phyloP scores from a whole-genome alignment of 345 rosid species.

The Ceriops tagal region DNA sequence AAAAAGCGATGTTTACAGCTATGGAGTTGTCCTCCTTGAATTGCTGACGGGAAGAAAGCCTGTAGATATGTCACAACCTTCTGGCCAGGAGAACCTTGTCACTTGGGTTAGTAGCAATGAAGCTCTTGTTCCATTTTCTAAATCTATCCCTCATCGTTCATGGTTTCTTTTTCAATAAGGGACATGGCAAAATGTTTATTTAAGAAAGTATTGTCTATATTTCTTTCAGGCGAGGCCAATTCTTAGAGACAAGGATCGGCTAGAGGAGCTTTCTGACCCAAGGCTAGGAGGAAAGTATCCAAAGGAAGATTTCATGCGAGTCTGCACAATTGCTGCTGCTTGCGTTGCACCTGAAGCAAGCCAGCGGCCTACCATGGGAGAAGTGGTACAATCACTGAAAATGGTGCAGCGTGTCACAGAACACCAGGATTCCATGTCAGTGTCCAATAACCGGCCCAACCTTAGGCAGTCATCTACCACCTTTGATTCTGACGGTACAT shows the following conservation, averaged over 20 bases:
- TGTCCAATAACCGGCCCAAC: slow-evolving; percentile 55
- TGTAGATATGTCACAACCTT: slow-evolving; percentile 97
- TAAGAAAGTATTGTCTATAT: slow-evolving; percentile 2
- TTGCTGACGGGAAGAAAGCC: slow-evolving; percentile 92
- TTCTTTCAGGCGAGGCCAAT: slow-evolving; percentile 86
- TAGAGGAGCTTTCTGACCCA: slow-evolving; percentile 85
- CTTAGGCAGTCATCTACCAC: slow-evolving; percentile 80
- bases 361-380: slow-evolving; percentile 98
- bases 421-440: slow-evolving; percentile 56
- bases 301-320: slow-evolving; percentile 83
- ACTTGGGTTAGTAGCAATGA: slow-evolving; percentile 69
- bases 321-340: slow-evolving; percentile 97
- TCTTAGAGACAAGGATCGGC: slow-evolving; percentile 85
- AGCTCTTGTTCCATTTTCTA: neutral
- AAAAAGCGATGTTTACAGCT: slow-evolving; percentile 97
- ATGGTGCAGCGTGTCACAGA: slow-evolving; percentile 90
- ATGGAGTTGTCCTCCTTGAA: slow-evolving; percentile 96
- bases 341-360: slow-evolving; percentile 95
- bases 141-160: slow-evolving; percentile 1
- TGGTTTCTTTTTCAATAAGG: neutral
- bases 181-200: neutral
- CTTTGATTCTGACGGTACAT: slow-evolving; percentile 88
- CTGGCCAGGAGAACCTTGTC: slow-evolving; percentile 97
- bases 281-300: slow-evolving; percentile 79
- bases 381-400: slow-evolving; percentile 98